Conservation (phyloP, 129 eudicot species). For the Flaveria robusta region DNA sequence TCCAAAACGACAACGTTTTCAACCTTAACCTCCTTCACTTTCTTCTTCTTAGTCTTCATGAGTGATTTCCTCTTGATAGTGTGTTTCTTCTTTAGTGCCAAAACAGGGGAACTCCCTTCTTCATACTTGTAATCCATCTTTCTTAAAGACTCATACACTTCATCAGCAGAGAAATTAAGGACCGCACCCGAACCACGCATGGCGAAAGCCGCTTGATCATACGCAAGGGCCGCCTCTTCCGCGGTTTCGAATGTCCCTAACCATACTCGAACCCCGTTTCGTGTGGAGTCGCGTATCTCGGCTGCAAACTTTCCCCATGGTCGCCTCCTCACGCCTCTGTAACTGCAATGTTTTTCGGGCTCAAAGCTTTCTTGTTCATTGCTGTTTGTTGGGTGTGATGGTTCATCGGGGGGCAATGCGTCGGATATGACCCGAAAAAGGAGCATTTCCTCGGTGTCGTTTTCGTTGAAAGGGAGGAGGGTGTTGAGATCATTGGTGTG, state of each 20-base stretch:
- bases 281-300: constrained; percentile 48
- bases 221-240: constrained; percentile 47
- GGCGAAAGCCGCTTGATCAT: constrained; percentile 45
- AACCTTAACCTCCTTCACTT: constrained; percentile 10
- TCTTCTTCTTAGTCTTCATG: constrained; percentile 13
- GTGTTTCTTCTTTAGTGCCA: constrained; percentile 45
- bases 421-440: constrained; percentile 34
- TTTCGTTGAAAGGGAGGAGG: constrained; percentile 44
- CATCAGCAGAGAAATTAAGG: constrained; percentile 35
- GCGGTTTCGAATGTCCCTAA: constrained; percentile 48
- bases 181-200: constrained; percentile 36
- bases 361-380: background rate
- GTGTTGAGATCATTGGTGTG: constrained; percentile 7
- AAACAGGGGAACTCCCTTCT: constrained; percentile 47
- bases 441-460: constrained; percentile 45
- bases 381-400: too few species aligned
- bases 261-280: constrained; percentile 50
- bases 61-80: constrained; percentile 34
- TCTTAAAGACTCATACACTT: constrained; percentile 34
- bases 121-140: constrained; percentile 46
- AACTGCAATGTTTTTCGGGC: constrained; percentile 13
- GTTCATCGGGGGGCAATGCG: background rate
- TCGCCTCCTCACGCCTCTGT: constrained; percentile 42
- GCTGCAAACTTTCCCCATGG: constrained; percentile 52
- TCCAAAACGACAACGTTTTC: constrained; percentile 42